Evolutionary conservation across 306 rosid genomes (phyloP).

Genomic region (Fagus crenata): DNA sequence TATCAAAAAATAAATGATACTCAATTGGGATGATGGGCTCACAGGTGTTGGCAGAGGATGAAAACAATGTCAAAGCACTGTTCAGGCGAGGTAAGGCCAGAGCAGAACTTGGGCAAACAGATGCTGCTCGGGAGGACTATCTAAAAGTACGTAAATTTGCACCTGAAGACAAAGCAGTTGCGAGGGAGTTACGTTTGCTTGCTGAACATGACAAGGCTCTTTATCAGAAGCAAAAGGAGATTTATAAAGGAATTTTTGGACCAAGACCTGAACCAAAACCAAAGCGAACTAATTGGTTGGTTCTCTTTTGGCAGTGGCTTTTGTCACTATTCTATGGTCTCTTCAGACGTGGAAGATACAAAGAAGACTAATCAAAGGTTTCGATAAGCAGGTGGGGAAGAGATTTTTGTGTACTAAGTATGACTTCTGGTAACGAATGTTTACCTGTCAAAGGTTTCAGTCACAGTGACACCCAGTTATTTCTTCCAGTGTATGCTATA

Average conservation of each 20-base stretch:
- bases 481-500: background rate
- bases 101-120: constrained; percentile 89
- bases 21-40: constrained; percentile 18
- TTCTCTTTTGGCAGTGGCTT: constrained; percentile 66
- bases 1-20: background rate
- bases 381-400: constrained; percentile 11
- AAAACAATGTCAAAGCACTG: constrained; percentile 77
- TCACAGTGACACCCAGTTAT: background rate
- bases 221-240: constrained; percentile 90
- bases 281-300: constrained; percentile 44
- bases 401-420: background rate
- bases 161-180: constrained; percentile 79
- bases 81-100: constrained; percentile 88
- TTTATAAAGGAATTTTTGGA: constrained; percentile 89
- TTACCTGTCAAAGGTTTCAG: constrained; percentile 5
- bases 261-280: constrained; percentile 72
- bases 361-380: constrained; percentile 46
- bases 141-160: constrained; percentile 58
- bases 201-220: constrained; percentile 80
- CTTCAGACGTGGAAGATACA: constrained; percentile 45
- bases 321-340: constrained; percentile 56
- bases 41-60: constrained; percentile 88
- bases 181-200: constrained; percentile 68
- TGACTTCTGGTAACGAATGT: constrained; percentile 5
- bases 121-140: constrained; percentile 81